A percentile compares a stretch with the other conserved stretches of the same genome.
Evolutionary conservation across 768 basidiomycete species (phyloP).

Genomic region (Mycena galericulata): DNA sequence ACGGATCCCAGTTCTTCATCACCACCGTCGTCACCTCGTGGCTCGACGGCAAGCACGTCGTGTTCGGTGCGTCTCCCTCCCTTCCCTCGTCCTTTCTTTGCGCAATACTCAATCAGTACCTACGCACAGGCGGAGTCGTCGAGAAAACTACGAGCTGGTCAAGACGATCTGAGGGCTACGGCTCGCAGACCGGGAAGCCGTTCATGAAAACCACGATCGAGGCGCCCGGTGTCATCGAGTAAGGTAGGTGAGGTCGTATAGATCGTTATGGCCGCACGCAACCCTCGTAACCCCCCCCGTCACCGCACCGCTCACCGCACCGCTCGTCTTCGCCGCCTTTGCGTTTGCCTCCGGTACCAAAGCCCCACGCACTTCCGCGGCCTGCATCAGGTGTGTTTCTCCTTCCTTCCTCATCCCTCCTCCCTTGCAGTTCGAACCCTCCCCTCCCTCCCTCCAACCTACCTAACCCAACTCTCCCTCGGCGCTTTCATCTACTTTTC

Average conservation of each 20-base stretch:
- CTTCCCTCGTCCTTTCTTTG: too few species aligned
- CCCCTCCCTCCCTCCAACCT: constrained; percentile 25
- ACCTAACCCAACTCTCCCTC: constrained; percentile 49
- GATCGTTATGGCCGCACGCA: constrained; percentile 48
- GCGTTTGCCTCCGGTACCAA: constrained; percentile 43
- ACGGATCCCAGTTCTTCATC: constrained; percentile 89
- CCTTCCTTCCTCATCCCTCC: not conserved
- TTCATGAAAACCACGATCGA: too few species aligned
- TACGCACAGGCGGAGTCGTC: too few species aligned
- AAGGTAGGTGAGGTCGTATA: too few species aligned
- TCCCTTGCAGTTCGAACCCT: too few species aligned
- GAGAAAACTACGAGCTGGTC: too few species aligned
- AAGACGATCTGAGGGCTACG: too few species aligned
- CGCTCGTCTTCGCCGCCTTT: constrained; percentile 49
- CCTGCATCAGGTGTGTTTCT: constrained; percentile 43
- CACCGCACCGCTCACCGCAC: too few species aligned
- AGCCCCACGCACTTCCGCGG: constrained; percentile 41
- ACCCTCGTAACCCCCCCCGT: constrained; percentile 46
- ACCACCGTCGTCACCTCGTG: constrained; percentile 80
- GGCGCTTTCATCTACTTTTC: constrained; percentile 53
- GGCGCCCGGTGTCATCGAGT: too few species aligned
- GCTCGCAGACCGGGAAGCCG: too few species aligned
- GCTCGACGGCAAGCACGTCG: constrained; percentile 76
- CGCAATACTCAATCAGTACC: too few species aligned
- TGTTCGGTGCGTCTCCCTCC: constrained; percentile 79